Percentiles rank a stretch among this genome's conserved stretches.
Conservation (phyloP, 352 stramenopile species). For the Plasmopara halstedii region DNA sequence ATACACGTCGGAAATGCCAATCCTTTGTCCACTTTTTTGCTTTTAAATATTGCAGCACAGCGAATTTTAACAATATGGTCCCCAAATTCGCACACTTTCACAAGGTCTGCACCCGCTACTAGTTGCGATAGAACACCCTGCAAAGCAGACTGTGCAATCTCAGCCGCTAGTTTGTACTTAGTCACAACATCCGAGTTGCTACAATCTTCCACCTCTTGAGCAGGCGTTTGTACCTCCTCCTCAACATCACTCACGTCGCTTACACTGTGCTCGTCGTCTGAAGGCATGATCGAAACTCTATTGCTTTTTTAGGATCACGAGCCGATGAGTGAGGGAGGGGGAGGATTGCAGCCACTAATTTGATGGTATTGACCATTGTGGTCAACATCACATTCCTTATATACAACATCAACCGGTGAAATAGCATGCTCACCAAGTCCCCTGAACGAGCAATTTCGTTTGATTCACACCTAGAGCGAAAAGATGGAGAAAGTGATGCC, state of each 20-base stretch:
- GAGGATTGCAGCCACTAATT: constrained; percentile 1
- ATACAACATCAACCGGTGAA: neutral
- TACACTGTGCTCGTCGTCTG: constrained; percentile 28
- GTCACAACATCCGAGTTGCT: constrained; percentile 90
- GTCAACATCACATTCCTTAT: neutral
- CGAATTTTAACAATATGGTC: constrained; percentile 80
- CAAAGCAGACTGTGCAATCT: constrained; percentile 98
- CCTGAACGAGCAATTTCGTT: neutral
- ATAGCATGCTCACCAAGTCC: neutral
- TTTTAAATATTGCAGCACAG: constrained; percentile 94
- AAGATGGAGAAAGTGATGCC: constrained; percentile 19
- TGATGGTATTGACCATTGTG: neutral
- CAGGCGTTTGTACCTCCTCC: constrained; percentile 43
- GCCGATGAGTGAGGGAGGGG: neutral
- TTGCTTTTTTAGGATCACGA: neutral
- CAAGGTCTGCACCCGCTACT: constrained; percentile 88
- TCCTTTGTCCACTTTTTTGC: constrained; percentile 96
- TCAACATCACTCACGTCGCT: constrained; percentile 76
- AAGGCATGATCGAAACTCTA: constrained; percentile 23
- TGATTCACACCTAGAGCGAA: neutral
- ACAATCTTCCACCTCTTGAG: constrained; percentile 75
- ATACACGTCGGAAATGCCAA: constrained; percentile 99
- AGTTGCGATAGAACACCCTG: constrained; percentile 93
- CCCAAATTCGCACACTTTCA: constrained; percentile 94
- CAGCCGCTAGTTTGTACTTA: constrained; percentile 97